Evolutionary conservation across 768 basidiomycete species (phyloP), one percentile per base, ranked within the genome.

Genomic region (Agrocybe praecox): DNA sequence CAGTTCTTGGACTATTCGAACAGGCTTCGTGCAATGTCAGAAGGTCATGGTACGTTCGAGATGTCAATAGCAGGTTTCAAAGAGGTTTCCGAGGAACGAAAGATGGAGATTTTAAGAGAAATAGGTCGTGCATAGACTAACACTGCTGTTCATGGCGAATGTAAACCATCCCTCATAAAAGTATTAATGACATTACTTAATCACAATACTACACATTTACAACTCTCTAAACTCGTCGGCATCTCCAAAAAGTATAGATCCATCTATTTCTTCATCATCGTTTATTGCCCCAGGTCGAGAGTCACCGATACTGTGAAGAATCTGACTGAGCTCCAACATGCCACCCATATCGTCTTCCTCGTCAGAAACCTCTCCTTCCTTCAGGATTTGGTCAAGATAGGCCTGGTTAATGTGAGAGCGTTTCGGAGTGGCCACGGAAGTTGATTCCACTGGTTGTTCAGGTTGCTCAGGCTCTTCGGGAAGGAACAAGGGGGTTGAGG

Each of bases 21-120:
- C 46, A 80, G 91, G 15, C 70, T 95, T 49, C 87, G 93, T 17
- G 88, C 93, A 1, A 70, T 94, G 34, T 89, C 90, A 1, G 93
- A 90, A 46, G 93, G 93, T 3, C 85, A 92, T 67, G 93, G 92
- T 12, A 67, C 77, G 17, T 94, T 94, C 63, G 91, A 94, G 65
- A 89, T 90, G 86, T 73, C 74, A 26, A 82, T 81, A 47, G 89
- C 85, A n/a, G 92, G 92, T 15, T 95, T 94, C 73, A 82, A 78
- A 64, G 71, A 77, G 56, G 92, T 94, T 1, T 78, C 81, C 19
- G 78, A 84, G 49, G 62, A 75, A 29, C 80, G 92, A 56, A 85
- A 80, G 68, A 48, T 81, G 50, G 91, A 92, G 63, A 93, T 94
- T 56, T 70, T 94, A 55, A 79, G 76, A 59, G 92, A 94, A 68